Base-by-base conservation (phyloP, 2,329 filamentous ascomycete genomes). In the Fonsecaea monophora region DNA sequence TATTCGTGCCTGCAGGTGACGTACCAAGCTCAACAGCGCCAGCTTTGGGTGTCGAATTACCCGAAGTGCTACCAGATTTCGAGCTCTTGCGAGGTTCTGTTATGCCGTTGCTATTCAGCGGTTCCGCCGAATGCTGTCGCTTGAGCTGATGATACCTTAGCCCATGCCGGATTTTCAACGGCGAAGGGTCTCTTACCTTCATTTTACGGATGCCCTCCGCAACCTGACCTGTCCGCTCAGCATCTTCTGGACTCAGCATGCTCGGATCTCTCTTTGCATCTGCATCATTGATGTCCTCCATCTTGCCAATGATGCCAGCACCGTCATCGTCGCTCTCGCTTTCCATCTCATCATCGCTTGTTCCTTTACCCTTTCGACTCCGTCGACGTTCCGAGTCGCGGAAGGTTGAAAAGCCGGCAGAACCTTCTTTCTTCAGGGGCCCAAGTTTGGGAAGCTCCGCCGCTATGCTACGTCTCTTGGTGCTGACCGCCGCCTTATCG, bases 321-420 rank as follows among this genome's bases (percentile, higher is more conserved):
- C 92, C 91, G 34, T 93, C 90, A 21, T 90, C 88, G 34, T 92
- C 90, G 34, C 89, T 87, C 38, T 92, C 90, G 68, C 90, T 94
- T 73, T 95, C 92, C 77, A 94, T 92, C 25, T 85, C 86, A 53
- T 87, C 89, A 65, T 86, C 81, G 68, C 79, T 82, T 56, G 75
- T 72, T 58, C 78, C 77, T 67, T 77, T 90, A 74, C 83, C 86
- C 76, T 89, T 89, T 8, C 72, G 74, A 9, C 59, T 67, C 7
- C 67, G 81, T 62, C 87, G 84, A 15, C 84, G 79, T 48, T 87
- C 84, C 64, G 85, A 84, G 70, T 96, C 93, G 62, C 94, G 88
- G 82, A 97, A 97, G 13, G 91, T 87, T 2, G 92, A 90, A 77
- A 97, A 98, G 40, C 94, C 94, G 56, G 96, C 92, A 0, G 92